Evolutionary conservation across 306 rosid species (phyloP).

Genomic region (Abrus precatorius): DNA sequence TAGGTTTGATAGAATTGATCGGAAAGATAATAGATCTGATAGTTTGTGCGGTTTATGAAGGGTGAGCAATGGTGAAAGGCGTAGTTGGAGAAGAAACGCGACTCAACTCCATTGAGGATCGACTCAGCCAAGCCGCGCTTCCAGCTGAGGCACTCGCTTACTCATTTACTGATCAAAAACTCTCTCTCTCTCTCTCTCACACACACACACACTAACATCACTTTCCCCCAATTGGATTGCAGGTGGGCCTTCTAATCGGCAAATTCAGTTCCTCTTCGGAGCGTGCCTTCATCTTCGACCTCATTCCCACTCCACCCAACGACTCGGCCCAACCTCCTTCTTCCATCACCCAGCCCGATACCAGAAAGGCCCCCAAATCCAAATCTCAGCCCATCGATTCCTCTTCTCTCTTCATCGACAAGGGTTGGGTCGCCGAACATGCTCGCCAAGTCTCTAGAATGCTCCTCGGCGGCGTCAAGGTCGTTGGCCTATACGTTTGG

Average conservation of each 20-base stretch:
- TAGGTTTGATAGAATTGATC: not conserved
- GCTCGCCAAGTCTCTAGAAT: conserved; percentile 91
- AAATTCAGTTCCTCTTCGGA: conserved; percentile 73
- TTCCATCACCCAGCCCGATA: conserved; percentile 66
- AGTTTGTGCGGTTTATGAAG: not conserved
- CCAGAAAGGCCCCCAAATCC: conserved; percentile 60
- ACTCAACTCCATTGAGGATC: conserved; percentile 74
- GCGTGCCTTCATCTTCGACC: conserved; percentile 81
- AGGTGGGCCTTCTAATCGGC: conserved; percentile 89
- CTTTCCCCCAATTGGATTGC: conserved; percentile 24
- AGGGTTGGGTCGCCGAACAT: conserved; percentile 92
- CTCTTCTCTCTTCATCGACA: conserved; percentile 70
- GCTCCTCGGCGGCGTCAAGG: conserved; percentile 88
- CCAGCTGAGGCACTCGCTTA: conserved; percentile 62
- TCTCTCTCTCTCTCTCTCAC: not conserved
- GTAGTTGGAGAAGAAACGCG: conserved; percentile 88
- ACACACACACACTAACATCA: not conserved
- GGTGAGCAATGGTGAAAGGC: conserved; percentile 75
- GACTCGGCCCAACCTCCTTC: conserved; percentile 77
- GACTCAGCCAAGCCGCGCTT: conserved; percentile 67
- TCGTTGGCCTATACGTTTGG: conserved; percentile 84
- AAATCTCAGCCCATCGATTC: conserved; percentile 67
- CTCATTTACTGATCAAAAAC: not conserved
- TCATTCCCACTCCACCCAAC: conserved; percentile 80
- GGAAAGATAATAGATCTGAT: not conserved